phyloP scores from a whole-genome alignment of 2,329 filamentous ascomycete species.

The Aplosporella prunicola region DNA sequence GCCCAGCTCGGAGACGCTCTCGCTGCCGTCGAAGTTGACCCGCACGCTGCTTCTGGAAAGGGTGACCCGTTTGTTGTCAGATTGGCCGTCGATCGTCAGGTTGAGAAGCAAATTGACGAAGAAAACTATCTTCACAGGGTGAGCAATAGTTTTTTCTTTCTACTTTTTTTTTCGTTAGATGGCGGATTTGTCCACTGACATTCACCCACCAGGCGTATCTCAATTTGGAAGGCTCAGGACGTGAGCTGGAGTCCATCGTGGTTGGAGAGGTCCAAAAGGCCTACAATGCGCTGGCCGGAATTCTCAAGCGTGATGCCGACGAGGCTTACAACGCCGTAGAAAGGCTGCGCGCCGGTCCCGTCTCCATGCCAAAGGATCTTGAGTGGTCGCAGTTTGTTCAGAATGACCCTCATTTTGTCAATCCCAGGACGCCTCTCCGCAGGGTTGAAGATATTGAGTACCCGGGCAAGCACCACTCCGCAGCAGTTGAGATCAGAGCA shows the following conservation, averaged over 20 bases:
- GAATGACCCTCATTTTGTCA: conserved; percentile 74
- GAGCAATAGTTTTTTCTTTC: too few species aligned
- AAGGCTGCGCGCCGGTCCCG: conserved; percentile 70
- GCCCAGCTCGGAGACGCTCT: conserved; percentile 73
- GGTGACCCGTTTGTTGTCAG: conserved; percentile 86
- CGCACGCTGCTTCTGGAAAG: conserved; percentile 66
- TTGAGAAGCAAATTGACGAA: conserved; percentile 89
- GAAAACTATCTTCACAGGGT: conserved; percentile 95
- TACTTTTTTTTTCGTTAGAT: too few species aligned
- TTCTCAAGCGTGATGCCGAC: conserved; percentile 84
- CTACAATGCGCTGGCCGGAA: conserved; percentile 86
- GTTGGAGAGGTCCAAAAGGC: conserved; percentile 97
- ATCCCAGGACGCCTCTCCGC: conserved; percentile 70
- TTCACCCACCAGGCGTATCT: conserved; percentile 62
- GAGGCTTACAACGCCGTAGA: conserved; percentile 69
- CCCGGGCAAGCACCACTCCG: conserved; percentile 77
- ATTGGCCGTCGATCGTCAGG: conserved; percentile 75
- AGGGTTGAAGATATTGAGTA: conserved; percentile 78
- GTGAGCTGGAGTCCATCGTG: conserved; percentile 91
- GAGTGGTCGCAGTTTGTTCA: conserved; percentile 84
- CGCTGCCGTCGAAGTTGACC: conserved; percentile 68
- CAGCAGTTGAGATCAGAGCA: conserved; percentile 74
- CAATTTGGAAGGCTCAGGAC: conserved; percentile 86
- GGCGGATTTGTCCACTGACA: conserved; percentile 17
- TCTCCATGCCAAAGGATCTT: conserved; percentile 86